These are phyloP conservation scores for Corylus heterophylla DNA, from an alignment of 306 rosid genomes.

Conservation along the genomic window DNA sequence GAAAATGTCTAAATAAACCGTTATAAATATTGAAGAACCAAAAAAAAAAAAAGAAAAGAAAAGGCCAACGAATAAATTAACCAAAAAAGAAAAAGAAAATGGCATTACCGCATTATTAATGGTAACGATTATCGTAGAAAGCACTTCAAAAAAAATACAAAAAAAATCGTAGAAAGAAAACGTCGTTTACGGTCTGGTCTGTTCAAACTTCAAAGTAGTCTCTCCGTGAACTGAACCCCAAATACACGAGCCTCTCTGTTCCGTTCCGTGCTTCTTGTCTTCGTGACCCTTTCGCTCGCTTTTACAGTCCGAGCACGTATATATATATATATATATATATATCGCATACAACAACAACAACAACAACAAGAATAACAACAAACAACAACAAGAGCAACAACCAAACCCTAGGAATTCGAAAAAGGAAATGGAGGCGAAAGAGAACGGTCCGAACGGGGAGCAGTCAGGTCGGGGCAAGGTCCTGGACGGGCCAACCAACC, in stretches of 20 bases:
- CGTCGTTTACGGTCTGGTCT: neutral
- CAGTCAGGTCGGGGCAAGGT: constrained; percentile 35
- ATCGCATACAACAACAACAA: neutral
- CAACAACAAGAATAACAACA: neutral
- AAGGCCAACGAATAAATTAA: neutral
- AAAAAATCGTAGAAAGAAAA: neutral
- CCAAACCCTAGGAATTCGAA: constrained; percentile 28
- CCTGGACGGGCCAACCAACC: constrained; percentile 72
- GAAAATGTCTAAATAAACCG: too few relatives aligned
- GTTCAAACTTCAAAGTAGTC: too few relatives aligned
- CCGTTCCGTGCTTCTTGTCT: neutral
- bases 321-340: neutral
- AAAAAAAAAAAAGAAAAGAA: neutral
- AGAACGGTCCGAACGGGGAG: constrained; percentile 52
- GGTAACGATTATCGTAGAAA: too few relatives aligned
- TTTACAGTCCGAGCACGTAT: neutral
- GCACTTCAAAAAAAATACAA: too few relatives aligned
- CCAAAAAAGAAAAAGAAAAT: neutral
- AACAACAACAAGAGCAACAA: neutral
- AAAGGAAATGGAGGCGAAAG: constrained; percentile 49
- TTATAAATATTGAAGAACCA: too few relatives aligned
- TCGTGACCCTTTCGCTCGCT: neutral
- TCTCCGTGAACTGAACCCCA: neutral
- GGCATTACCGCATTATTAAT: too few relatives aligned
- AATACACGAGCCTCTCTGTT: neutral